Percentiles rank a stretch among this genome's conserved stretches.
phyloP scores from a whole-genome alignment of 257 asterid genomes.

The Solanum sitiens region DNA sequence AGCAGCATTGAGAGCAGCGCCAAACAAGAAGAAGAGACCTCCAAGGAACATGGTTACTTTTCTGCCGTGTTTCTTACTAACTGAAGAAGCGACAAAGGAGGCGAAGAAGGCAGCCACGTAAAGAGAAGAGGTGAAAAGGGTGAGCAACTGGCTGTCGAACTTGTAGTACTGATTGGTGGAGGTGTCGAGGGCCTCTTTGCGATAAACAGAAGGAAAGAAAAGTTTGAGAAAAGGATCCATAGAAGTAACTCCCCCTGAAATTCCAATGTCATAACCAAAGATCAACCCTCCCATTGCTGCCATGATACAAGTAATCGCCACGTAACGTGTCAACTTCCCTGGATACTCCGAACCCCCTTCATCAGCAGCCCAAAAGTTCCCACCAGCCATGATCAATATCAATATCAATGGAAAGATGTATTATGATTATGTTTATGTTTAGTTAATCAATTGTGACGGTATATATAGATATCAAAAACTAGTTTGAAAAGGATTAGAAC shows the following conservation, averaged over 20 bases:
- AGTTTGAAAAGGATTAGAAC: no score
- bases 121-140: background rate
- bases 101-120: background rate
- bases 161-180: background rate
- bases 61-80: background rate
- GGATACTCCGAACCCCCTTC: background rate
- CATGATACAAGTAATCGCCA: background rate
- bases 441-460: background rate
- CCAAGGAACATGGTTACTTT: background rate
- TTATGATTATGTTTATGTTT: background rate
- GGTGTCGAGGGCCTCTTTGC: background rate
- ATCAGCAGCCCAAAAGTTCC: background rate
- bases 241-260: background rate
- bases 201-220: background rate
- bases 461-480: background rate
- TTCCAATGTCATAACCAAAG: background rate
- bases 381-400: background rate
- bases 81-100: background rate
- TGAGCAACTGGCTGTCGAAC: background rate
- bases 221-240: background rate
- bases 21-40: slow-evolving; percentile 1
- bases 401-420: background rate
- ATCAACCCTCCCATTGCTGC: background rate
- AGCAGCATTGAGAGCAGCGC: background rate
- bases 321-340: background rate